Evolutionary conservation across 1,139 yeast genomes (phyloP), one percentile per base, ranked within the genome.

Genomic region (Blastobotrys proliferans): DNA sequence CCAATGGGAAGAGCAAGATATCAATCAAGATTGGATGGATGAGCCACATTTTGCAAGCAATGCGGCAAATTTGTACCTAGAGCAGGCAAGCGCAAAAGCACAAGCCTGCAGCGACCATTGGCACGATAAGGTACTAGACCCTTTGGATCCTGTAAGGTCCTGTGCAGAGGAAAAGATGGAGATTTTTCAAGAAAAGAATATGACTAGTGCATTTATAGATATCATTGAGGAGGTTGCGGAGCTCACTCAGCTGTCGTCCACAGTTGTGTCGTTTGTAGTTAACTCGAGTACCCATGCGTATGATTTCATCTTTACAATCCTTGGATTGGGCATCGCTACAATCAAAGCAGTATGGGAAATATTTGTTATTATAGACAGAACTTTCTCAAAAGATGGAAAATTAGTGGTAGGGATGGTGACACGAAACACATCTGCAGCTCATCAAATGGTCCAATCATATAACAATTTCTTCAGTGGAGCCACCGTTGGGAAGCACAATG

Each of bases 251-350:
- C 8, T 34, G 38, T 13, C 25, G n/a, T n/a, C 24, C 13, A n/a
- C 28, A 2, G 25, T 34, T 14, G 16, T 24, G 3, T 13, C 8
- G 21, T 34, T 34, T 25, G 10, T 34, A 21, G 10, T 17, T 10
- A 6, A 16, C n/a, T 24, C 30, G 8, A 34, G 38, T 24, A 10
- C 29, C 11, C 38, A 34, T 13, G 38, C 38, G 3, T 22, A 8
- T 3, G 38, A 34, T 14, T 24, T 34, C 11, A 8, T 34, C 14
- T 13, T 25, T 13, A 13, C 20, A 10, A 17, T 10, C 8, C 9
- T 38, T 11, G 8, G 10, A 9, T 22, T 30, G 22, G 22, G n/a
- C 3, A 21, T 21, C 5, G 19, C 10, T 9, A 16, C 19, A 3
- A 3, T 38, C 11, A 16, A 6, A 3, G 19, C 10, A 10, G 24